These are phyloP conservation scores for Zygoascus flipseniorum DNA, from an alignment of 805 yeast genomes.

Conservation along the genomic window DNA sequence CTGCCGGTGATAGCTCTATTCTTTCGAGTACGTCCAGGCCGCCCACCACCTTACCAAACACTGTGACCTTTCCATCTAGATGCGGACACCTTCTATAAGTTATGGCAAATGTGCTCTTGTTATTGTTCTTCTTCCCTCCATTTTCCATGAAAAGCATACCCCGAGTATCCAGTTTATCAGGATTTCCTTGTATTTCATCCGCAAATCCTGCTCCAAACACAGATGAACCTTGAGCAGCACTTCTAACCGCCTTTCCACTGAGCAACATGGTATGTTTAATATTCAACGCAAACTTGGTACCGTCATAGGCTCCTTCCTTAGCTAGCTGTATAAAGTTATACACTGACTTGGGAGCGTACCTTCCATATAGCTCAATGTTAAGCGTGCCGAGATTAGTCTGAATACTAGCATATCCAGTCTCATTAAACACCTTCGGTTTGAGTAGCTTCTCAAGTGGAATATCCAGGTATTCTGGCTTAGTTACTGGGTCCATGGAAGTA, in stretches of 20 bases:
- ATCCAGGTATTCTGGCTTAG: conserved; percentile 18
- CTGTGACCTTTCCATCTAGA: conserved; percentile 64
- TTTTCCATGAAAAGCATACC: conserved; percentile 91
- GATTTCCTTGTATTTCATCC: conserved; percentile 20
- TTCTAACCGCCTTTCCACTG: conserved; percentile 30
- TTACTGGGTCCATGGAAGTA: conserved; percentile 23
- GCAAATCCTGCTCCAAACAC: conserved; percentile 25
- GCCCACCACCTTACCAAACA: conserved; percentile 57
- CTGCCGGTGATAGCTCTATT: conserved; percentile 51
- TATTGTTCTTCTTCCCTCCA: conserved; percentile 74
- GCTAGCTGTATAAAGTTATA: conserved; percentile 24
- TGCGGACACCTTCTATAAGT: conserved; percentile 69
- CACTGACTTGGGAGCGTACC: conserved; percentile 23
- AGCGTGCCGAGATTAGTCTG: conserved; percentile 22
- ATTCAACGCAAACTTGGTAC: conserved; percentile 24
- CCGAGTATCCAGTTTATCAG: background rate
- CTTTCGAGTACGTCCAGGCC: conserved; percentile 40
- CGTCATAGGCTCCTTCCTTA: conserved; percentile 26
- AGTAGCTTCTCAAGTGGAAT: conserved; percentile 21
- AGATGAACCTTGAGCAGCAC: conserved; percentile 44
- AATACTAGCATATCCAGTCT: conserved; percentile 23
- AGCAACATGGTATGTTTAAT: conserved; percentile 29
- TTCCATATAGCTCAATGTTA: conserved; percentile 18
- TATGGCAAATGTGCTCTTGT: conserved; percentile 85
- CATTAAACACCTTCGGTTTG: conserved; percentile 20